These are phyloP conservation scores for Oemleria cerasiformis DNA, from an alignment of 306 rosid species.

Conservation along the genomic window DNA sequence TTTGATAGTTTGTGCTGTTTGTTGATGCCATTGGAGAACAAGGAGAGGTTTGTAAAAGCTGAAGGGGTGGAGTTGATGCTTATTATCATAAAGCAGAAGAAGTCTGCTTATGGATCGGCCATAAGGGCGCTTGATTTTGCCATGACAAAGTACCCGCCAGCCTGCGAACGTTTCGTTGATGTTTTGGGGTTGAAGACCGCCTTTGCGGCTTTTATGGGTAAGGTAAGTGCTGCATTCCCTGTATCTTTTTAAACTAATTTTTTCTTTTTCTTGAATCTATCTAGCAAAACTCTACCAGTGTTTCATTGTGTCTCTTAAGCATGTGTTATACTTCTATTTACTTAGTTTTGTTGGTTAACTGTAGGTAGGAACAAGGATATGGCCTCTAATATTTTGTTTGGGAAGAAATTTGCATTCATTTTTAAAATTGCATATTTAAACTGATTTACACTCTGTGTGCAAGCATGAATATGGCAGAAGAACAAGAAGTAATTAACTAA, in stretches of 20 bases:
- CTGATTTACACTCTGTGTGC: neutral
- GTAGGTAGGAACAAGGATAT: neutral
- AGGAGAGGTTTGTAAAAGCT: conserved; percentile 90
- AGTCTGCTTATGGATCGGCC: conserved; percentile 90
- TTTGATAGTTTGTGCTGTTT: conserved; percentile 91
- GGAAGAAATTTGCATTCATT: neutral
- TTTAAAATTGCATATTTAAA: too few species aligned
- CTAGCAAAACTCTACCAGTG: neutral
- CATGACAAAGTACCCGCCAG: conserved; percentile 91
- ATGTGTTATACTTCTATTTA: neutral
- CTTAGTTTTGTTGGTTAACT: neutral
- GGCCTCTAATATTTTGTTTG: neutral
- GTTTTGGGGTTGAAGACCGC: conserved; percentile 95
- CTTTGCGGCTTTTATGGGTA: conserved; percentile 98
- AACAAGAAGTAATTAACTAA: neutral
- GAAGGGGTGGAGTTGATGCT: conserved; percentile 98
- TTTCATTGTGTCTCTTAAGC: neutral
- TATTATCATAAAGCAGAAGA: conserved; percentile 92
- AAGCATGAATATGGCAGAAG: neutral
- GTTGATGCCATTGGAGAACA: conserved; percentile 91
- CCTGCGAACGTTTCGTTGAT: conserved; percentile 93
- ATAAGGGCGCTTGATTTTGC: conserved; percentile 95
- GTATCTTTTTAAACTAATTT: neutral
- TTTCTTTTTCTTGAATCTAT: neutral
- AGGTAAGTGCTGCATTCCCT: conserved; percentile 47